Percentiles rank a stretch among this genome's conserved stretches.
Conservation (phyloP, 805 yeast species). For the Cyberlindnera xishuangbannaensis region DNA sequence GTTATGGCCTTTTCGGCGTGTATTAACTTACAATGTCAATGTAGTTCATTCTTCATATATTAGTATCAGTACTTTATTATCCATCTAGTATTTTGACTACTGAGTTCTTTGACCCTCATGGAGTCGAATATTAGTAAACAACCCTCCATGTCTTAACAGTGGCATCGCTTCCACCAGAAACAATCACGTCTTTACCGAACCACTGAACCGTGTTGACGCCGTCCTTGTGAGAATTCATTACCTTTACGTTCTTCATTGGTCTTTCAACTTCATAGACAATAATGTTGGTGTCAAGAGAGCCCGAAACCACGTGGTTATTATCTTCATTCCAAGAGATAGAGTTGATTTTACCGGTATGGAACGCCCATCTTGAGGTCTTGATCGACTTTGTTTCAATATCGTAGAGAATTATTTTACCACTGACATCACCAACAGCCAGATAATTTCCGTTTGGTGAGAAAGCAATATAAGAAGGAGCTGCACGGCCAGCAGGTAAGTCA, state of each 20-base stretch:
- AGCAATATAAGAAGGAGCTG: slow-evolving; percentile 56
- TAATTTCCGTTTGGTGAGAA: slow-evolving; percentile 65
- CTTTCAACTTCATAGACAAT: slow-evolving; percentile 72
- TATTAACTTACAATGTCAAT: too few species aligned
- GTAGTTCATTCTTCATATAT: too few species aligned
- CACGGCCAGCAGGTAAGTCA: slow-evolving; percentile 43
- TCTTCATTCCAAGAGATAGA: slow-evolving; percentile 76
- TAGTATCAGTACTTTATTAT: too few species aligned
- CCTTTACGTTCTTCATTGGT: slow-evolving; percentile 73
- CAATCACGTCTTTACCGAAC: slow-evolving; percentile 45
- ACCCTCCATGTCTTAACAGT: slow-evolving; percentile 67
- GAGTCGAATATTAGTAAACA: slow-evolving; percentile 13
- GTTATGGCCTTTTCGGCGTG: too few species aligned
- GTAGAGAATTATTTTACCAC: slow-evolving; percentile 82
- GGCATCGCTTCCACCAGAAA: slow-evolving; percentile 78
- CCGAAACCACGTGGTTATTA: slow-evolving; percentile 68
- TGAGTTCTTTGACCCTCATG: too few species aligned
- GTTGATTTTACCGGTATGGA: slow-evolving; percentile 80
- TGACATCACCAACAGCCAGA: slow-evolving; percentile 79
- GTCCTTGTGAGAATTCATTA: slow-evolving; percentile 77
- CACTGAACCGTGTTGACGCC: slow-evolving; percentile 78
- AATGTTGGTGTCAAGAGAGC: slow-evolving; percentile 78
- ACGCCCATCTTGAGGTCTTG: slow-evolving; percentile 89
- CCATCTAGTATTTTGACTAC: too few species aligned
- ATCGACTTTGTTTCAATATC: slow-evolving; percentile 46